Conservation (phyloP, 345 rosid species). For the Ailanthus altissimus region DNA sequence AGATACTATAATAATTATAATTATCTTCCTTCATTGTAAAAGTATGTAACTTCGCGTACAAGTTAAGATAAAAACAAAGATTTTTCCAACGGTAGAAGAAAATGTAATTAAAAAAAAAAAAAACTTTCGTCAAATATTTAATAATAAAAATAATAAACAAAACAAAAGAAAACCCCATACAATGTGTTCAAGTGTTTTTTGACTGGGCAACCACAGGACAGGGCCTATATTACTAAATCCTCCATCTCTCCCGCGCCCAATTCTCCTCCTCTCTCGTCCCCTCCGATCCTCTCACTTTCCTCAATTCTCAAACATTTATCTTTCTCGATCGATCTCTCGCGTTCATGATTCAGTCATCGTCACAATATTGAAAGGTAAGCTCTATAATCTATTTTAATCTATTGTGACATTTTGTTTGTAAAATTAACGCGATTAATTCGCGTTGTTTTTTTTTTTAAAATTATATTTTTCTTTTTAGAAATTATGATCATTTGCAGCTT, state of each 20-base stretch:
- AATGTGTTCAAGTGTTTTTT: conserved; percentile 8
- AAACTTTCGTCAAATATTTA: background rate
- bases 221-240: conserved; percentile 28
- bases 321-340: conserved; percentile 1
- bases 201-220: conserved; percentile 31
- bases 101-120: background rate
- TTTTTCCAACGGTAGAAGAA: background rate
- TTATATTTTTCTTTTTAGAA: background rate
- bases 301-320: conserved; percentile 35
- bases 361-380: background rate
- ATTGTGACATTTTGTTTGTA: background rate
- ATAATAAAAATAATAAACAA: no score
- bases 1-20: background rate
- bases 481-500: background rate
- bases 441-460: background rate
- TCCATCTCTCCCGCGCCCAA: conserved; percentile 55
- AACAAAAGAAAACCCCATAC: background rate
- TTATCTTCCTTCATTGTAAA: no score
- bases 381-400: background rate
- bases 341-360: background rate
- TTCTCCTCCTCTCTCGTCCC: conserved; percentile 49
- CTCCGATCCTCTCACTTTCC: conserved; percentile 36
- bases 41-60: background rate
- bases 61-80: background rate
- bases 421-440: conserved; percentile 8